Percentiles rank a stretch among this genome's conserved stretches.
Conservation (phyloP, 2,329 filamentous ascomycete genomes). For the Emmonsiellopsis sp. region DNA sequence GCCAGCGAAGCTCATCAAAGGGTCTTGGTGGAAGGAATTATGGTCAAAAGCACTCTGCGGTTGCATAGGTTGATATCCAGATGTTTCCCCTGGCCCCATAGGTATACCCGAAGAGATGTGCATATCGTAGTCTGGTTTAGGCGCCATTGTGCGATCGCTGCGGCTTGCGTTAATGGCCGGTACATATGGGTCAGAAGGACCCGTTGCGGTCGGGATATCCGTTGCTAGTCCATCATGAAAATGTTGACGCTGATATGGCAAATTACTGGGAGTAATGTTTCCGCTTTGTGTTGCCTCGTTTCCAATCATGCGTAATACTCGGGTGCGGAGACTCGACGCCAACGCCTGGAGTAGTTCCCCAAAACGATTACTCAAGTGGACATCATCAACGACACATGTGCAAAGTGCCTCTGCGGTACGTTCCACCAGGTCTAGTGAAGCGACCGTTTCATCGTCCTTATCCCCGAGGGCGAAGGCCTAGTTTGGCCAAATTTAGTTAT, state of each 20-base stretch:
- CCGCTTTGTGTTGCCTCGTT: conserved; percentile 7
- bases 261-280: conserved; percentile 10
- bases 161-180: background rate
- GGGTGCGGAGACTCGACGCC: conserved; percentile 11
- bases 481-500: conserved; percentile 5
- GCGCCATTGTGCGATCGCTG: background rate
- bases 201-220: background rate
- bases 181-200: background rate
- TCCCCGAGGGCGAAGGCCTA: conserved; percentile 48
- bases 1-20: conserved; percentile 14
- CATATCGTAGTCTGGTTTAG: background rate
- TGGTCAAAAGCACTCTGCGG: conserved; percentile 6
- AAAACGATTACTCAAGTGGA: conserved; percentile 60
- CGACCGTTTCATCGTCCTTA: conserved; percentile 44
- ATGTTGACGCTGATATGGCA: conserved; percentile 6
- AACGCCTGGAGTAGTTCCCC: conserved; percentile 14
- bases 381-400: conserved; percentile 49
- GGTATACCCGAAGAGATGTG: background rate
- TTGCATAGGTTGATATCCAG: background rate
- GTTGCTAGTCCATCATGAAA: conserved; percentile 1
- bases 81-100: background rate
- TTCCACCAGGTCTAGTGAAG: conserved; percentile 43
- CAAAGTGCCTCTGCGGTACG: conserved; percentile 44
- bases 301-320: conserved; percentile 8
- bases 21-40: conserved; percentile 11